phyloP scores from a whole-genome alignment of 768 basidiomycete species.

The Lentinus brumalis region DNA sequence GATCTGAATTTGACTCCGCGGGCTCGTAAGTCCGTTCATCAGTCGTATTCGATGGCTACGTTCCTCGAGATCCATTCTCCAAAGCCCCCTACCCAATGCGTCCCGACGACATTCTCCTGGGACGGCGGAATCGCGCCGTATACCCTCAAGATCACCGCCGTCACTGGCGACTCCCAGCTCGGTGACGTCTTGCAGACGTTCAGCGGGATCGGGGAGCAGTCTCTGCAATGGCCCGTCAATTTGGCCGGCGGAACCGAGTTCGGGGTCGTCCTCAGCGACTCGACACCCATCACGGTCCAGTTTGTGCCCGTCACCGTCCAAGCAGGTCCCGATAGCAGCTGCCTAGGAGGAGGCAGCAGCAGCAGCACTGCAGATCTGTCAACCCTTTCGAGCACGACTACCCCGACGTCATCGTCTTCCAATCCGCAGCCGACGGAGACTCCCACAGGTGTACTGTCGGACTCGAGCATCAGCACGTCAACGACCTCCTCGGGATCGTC shows the following conservation, averaged over 20 bases:
- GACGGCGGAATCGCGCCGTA: background rate
- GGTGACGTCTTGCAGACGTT: background rate
- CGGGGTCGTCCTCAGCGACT: background rate
- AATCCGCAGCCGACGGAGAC: too few species aligned
- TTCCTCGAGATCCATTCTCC: background rate
- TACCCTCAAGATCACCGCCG: background rate
- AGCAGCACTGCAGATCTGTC: too few species aligned
- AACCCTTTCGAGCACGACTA: too few species aligned
- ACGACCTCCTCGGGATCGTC: background rate
- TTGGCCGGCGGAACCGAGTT: background rate
- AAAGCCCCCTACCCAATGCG: background rate
- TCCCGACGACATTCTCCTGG: background rate
- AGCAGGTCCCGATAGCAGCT: background rate
- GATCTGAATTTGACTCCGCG: background rate
- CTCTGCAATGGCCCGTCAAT: background rate
- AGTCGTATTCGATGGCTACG: background rate
- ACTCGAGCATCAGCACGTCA: background rate
- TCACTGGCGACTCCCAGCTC: background rate
- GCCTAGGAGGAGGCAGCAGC: background rate
- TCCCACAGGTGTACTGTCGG: too few species aligned
- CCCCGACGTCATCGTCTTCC: too few species aligned
- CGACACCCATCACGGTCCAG: background rate
- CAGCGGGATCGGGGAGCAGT: background rate
- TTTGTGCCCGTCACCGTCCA: background rate
- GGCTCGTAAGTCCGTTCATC: background rate